phyloP scores from a whole-genome alignment of 2,329 filamentous ascomycete genomes.

The Colletotrichum sansevieriae region DNA sequence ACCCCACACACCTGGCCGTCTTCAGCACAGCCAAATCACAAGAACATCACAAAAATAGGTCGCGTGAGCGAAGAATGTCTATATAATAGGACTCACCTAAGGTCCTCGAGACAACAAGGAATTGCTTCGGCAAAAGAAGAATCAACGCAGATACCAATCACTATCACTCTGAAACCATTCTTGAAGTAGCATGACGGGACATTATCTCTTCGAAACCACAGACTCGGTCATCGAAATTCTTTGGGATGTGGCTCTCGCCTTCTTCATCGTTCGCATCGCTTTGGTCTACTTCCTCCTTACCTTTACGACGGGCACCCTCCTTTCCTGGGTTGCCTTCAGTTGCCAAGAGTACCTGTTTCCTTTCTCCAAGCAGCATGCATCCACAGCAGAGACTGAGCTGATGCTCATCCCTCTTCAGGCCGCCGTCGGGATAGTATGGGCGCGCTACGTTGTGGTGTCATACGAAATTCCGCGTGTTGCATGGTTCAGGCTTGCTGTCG shows the following conservation, averaged over 20 bases:
- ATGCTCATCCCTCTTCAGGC: slow-evolving; percentile 15
- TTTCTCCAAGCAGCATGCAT: slow-evolving; percentile 11
- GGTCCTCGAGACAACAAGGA: background rate
- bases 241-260: slow-evolving; percentile 53
- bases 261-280: slow-evolving; percentile 51
- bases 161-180: background rate
- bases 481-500: slow-evolving; percentile 34
- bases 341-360: slow-evolving; percentile 5
- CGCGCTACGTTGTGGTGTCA: slow-evolving; percentile 21
- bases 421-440: slow-evolving; percentile 14
- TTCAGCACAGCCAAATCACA: slow-evolving; percentile 4
- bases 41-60: slow-evolving; percentile 10
- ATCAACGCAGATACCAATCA: background rate
- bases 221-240: slow-evolving; percentile 53
- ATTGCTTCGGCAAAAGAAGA: background rate
- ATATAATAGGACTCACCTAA: slow-evolving; percentile 10
- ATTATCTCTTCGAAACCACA: slow-evolving; percentile 48
- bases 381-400: background rate
- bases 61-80: slow-evolving; percentile 10
- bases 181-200: slow-evolving; percentile 13
- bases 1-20: slow-evolving; percentile 27
- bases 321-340: slow-evolving; percentile 30
- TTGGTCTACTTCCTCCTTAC: slow-evolving; percentile 49
- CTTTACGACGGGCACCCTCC: slow-evolving; percentile 44
- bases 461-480: slow-evolving; percentile 38